A percentile compares a stretch with the other conserved stretches of the same genome.
Conservation (phyloP, 768 basidiomycete genomes). For the Termitomyces eurrhizus region DNA sequence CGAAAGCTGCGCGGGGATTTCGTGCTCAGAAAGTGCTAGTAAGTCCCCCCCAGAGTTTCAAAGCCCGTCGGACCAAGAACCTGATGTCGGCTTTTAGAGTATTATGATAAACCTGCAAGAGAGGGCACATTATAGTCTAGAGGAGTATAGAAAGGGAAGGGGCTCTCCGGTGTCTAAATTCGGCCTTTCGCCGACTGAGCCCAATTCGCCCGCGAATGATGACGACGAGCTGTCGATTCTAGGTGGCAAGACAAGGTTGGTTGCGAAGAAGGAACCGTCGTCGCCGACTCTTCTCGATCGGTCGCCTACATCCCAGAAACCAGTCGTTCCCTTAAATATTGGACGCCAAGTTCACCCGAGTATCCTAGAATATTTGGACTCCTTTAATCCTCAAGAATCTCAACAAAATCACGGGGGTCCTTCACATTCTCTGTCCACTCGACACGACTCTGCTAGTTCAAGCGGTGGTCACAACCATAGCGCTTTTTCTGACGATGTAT, state of each 20-base stretch:
- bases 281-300: slow-evolving; percentile 55
- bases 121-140: slow-evolving; percentile 61
- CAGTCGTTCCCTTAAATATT: slow-evolving; percentile 65
- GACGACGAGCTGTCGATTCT: slow-evolving; percentile 62
- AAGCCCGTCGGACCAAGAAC: neutral
- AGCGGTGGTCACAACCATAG: slow-evolving; percentile 8
- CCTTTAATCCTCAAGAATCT: slow-evolving; percentile 40
- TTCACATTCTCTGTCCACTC: neutral
- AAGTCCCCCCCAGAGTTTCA: slow-evolving; percentile 15
- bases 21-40: slow-evolving; percentile 64
- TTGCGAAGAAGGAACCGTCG: slow-evolving; percentile 55
- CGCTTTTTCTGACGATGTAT: slow-evolving; percentile 27
- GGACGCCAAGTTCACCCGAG: slow-evolving; percentile 53
- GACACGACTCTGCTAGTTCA: slow-evolving; percentile 13
- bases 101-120: slow-evolving; percentile 63
- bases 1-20: slow-evolving; percentile 65
- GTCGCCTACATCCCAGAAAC: slow-evolving; percentile 69
- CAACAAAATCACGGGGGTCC: slow-evolving; percentile 17
- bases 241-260: slow-evolving; percentile 64
- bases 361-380: slow-evolving; percentile 66
- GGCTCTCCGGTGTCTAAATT: slow-evolving; percentile 38
- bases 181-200: slow-evolving; percentile 29
- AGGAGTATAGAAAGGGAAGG: slow-evolving; percentile 60
- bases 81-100: slow-evolving; percentile 31
- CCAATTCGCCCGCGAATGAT: slow-evolving; percentile 42